A percentile compares a stretch with the other conserved stretches of the same genome.
phyloP scores from a whole-genome alignment of 176 grass and related monocot genomes.

The Eremochloa ophiuroides region DNA sequence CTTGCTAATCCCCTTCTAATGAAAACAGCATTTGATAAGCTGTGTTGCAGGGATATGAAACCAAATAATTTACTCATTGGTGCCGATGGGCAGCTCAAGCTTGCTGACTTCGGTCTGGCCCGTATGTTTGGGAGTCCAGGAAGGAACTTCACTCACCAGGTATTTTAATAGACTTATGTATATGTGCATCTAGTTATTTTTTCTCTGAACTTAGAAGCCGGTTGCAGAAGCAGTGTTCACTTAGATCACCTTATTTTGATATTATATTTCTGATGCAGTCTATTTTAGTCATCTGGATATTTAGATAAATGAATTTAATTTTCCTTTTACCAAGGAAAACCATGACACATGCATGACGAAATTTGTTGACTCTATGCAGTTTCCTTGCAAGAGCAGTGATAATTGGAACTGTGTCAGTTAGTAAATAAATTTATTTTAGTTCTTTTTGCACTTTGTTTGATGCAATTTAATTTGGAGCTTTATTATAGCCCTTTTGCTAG shows the following conservation, averaged over 20 bases:
- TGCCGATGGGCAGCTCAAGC: slow-evolving; percentile 89
- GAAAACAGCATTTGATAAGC: slow-evolving; percentile 15
- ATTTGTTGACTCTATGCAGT: neutral
- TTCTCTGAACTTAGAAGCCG: neutral
- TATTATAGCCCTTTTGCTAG: neutral
- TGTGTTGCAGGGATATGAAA: slow-evolving; percentile 90
- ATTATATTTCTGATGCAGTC: slow-evolving; percentile 12
- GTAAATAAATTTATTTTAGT: neutral
- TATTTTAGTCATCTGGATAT: neutral
- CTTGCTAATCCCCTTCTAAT: slow-evolving; percentile 22
- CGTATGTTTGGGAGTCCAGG: slow-evolving; percentile 94
- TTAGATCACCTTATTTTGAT: neutral
- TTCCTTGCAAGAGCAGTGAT: slow-evolving; percentile 3
- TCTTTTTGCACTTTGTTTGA: neutral
- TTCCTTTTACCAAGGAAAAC: slow-evolving; percentile 1
- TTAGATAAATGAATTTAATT: neutral
- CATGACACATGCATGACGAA: neutral
- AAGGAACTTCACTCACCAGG: slow-evolving; percentile 95
- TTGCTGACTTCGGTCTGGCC: slow-evolving; percentile 94
- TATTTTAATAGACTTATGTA: slow-evolving; percentile 22
- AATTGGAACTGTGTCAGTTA: neutral
- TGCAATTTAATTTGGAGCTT: neutral
- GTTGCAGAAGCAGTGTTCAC: neutral
- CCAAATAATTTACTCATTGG: slow-evolving; percentile 96
- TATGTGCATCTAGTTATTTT: neutral